phyloP scores from a whole-genome alignment of 2,329 filamentous ascomycete genomes.

The Cercospora zeae-maydis region DNA sequence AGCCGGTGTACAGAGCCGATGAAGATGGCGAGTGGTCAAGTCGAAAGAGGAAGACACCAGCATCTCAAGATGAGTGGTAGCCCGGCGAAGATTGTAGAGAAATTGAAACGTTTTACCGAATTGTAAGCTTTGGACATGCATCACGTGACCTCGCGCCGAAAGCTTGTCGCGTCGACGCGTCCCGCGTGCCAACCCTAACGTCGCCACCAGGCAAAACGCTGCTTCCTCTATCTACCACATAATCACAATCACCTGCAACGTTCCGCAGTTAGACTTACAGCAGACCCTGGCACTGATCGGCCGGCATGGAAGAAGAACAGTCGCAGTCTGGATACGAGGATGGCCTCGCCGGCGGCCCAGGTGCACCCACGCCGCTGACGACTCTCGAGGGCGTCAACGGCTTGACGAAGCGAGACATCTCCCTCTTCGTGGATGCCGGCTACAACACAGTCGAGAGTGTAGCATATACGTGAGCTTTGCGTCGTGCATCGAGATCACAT shows the following conservation, averaged over 20 bases:
- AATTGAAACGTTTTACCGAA: neutral
- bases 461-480: slow-evolving; percentile 71
- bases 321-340: slow-evolving; percentile 74
- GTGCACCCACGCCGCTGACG: slow-evolving; percentile 84
- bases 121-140: neutral
- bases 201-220: neutral
- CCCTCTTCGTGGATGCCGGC: slow-evolving; percentile 84
- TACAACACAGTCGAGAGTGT: slow-evolving; percentile 95
- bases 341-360: slow-evolving; percentile 70
- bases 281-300: neutral
- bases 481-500: neutral
- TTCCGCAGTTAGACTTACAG: neutral
- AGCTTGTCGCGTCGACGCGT: neutral
- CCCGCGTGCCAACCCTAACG: neutral
- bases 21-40: neutral
- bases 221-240: neutral
- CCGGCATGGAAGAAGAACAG: slow-evolving; percentile 55
- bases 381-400: slow-evolving; percentile 85
- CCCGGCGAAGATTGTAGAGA: neutral
- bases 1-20: slow-evolving; percentile 8
- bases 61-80: neutral
- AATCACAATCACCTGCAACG: neutral
- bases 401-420: slow-evolving; percentile 91
- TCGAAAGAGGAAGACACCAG: neutral
- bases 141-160: neutral